phyloP scores from a whole-genome alignment of 2,329 filamentous ascomycete species.

The Epichloe gansuensis region DNA sequence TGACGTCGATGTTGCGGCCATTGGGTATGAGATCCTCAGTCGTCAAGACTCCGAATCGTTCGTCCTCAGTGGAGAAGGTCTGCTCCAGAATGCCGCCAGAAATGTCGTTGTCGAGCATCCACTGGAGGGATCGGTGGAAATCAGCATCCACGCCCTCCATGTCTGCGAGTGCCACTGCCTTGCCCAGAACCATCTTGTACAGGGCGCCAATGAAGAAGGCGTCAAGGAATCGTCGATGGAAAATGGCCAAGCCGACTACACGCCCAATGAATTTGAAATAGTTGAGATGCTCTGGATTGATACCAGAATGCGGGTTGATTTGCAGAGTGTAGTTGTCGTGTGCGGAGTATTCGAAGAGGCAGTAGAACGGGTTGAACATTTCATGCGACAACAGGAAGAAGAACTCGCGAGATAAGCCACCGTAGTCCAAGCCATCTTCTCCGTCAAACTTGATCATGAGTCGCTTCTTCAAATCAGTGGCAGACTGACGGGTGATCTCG shows the following conservation, averaged over 20 bases:
- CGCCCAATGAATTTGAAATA: constrained; percentile 99
- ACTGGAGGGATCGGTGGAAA: constrained; percentile 90
- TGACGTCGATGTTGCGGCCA: constrained; percentile 87
- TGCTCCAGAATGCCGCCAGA: constrained; percentile 82
- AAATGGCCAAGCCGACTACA: constrained; percentile 92
- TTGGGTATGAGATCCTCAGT: constrained; percentile 88
- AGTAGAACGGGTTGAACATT: constrained; percentile 99
- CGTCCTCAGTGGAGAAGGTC: constrained; percentile 94
- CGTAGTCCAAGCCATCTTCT: constrained; percentile 95
- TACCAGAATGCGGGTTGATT: constrained; percentile 98
- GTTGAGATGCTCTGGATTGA: constrained; percentile 97
- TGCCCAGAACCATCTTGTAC: constrained; percentile 98
- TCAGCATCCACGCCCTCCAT: constrained; percentile 99
- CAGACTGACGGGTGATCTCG: constrained; percentile 93
- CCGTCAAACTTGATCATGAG: constrained; percentile 99
- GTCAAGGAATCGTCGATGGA: constrained; percentile 93
- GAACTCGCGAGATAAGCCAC: constrained; percentile 94
- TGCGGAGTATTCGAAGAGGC: constrained; percentile 96
- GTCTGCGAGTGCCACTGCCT: constrained; percentile 80
- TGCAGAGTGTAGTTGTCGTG: constrained; percentile 99
- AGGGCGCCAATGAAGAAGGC: constrained; percentile 98
- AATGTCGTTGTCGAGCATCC: constrained; percentile 98
- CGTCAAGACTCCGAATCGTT: constrained; percentile 87
- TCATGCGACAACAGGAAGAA: constrained; percentile 98
- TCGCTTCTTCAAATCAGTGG: constrained; percentile 92